Percentiles rank a stretch among this genome's conserved stretches.
Conservation (phyloP, 345 rosid species). For the Syzygium jambos region DNA sequence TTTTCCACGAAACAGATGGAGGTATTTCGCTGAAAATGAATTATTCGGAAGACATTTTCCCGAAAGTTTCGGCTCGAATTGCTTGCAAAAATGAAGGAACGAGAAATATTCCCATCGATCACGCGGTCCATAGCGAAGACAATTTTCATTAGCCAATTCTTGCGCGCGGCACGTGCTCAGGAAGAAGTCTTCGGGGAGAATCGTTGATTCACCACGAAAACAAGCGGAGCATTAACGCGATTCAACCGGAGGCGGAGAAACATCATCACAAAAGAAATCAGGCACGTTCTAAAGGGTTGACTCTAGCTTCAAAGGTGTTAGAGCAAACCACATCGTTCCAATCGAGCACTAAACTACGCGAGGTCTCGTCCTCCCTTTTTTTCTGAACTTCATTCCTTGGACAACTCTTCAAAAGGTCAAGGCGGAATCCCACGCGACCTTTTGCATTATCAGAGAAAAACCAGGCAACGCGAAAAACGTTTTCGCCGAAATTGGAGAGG, state of each 20-base stretch:
- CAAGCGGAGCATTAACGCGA: too few species aligned
- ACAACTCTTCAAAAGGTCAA: background rate
- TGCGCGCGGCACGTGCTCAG: background rate
- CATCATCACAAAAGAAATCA: too few species aligned
- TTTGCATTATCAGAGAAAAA: background rate
- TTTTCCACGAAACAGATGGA: background rate
- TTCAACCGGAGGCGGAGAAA: too few species aligned
- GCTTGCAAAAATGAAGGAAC: background rate
- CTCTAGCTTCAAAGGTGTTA: background rate
- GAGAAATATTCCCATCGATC: background rate
- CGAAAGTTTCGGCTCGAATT: fast-evolving
- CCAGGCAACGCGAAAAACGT: background rate
- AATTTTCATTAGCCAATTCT: fast-evolving
- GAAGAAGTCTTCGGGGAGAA: too few species aligned
- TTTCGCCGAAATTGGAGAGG: too few species aligned
- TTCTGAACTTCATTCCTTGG: background rate
- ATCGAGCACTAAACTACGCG: background rate
- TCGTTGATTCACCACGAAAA: too few species aligned
- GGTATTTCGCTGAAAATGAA: background rate
- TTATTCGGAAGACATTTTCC: background rate
- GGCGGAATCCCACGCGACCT: background rate
- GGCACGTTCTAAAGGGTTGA: too few species aligned
- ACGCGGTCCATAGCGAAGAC: background rate
- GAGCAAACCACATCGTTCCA: background rate
- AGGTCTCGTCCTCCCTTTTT: background rate